Conservation (phyloP, 208 protist species). For the Histomonas meleagridis region DNA sequence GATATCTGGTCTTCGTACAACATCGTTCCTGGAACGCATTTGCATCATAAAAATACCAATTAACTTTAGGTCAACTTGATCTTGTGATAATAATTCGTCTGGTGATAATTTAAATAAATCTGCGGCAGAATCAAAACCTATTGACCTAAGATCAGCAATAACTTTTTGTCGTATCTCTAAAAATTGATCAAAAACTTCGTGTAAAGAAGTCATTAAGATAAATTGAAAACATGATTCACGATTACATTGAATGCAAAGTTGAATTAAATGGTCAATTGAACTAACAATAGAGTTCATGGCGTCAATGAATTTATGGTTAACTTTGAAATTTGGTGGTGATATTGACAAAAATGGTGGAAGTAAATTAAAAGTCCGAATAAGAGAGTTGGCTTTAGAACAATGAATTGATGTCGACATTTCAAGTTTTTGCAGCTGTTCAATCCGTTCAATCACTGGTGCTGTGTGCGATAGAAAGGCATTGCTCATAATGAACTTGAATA, state of each 20-base stretch:
- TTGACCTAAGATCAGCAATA: neutral
- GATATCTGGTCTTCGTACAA: neutral
- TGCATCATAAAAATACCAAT: neutral
- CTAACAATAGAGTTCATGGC: neutral
- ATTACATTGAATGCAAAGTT: neutral
- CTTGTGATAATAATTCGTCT: neutral
- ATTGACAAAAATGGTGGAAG: neutral
- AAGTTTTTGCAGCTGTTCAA: neutral
- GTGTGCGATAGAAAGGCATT: too few species aligned
- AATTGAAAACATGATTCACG: neutral
- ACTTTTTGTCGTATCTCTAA: neutral
- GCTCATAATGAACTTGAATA: too few species aligned
- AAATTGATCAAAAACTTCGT: neutral
- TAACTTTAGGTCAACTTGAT: slow-evolving; percentile 16
- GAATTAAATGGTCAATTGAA: slow-evolving; percentile 29
- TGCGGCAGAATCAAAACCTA: neutral
- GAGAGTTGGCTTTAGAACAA: neutral
- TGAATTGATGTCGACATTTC: neutral
- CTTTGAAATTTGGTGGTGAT: neutral
- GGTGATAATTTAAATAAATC: neutral
- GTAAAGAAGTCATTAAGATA: neutral
- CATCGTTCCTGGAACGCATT: neutral
- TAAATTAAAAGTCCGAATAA: neutral
- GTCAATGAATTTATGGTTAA: neutral
- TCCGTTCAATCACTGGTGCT: too few species aligned